Conservation (phyloP, 345 rosid species). For the Orychophragmus violaceus region DNA sequence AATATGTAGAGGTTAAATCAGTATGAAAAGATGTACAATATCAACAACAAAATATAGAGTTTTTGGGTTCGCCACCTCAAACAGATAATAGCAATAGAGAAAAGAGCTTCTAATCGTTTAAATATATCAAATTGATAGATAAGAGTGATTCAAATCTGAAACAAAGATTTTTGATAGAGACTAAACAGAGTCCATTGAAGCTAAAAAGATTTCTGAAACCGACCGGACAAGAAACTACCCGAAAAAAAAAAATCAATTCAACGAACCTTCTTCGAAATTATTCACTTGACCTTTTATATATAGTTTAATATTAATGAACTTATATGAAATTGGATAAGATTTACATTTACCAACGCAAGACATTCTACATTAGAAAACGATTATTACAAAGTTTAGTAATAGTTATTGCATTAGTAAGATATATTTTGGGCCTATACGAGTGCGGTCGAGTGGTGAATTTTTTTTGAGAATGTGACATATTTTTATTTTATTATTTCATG, state of each 20-base stretch:
- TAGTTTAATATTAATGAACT: background rate
- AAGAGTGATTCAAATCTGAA: background rate
- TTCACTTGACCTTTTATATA: slow-evolving; percentile 3
- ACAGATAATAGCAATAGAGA: background rate
- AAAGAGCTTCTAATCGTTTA: background rate
- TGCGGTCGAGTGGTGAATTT: too few relatives aligned
- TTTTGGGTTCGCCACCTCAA: background rate
- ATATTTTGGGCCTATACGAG: too few relatives aligned
- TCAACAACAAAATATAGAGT: too few relatives aligned
- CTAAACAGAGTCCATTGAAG: background rate
- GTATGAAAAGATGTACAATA: background rate
- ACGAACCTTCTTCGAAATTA: slow-evolving; percentile 22
- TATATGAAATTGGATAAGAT: background rate
- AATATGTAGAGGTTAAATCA: too few relatives aligned
- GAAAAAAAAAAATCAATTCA: background rate
- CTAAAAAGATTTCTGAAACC: slow-evolving; percentile 1
- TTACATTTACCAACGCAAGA: background rate
- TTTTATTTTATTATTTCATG: too few relatives aligned
- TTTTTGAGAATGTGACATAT: too few relatives aligned
- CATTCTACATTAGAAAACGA: background rate
- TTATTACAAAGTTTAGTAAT: background rate
- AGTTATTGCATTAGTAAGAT: background rate
- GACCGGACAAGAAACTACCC: slow-evolving; percentile 22
- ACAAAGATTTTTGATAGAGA: background rate
- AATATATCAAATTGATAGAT: background rate